These are phyloP conservation scores for Suillus tomentosus DNA, from an alignment of 768 basidiomycete species.

Conservation along the genomic window DNA sequence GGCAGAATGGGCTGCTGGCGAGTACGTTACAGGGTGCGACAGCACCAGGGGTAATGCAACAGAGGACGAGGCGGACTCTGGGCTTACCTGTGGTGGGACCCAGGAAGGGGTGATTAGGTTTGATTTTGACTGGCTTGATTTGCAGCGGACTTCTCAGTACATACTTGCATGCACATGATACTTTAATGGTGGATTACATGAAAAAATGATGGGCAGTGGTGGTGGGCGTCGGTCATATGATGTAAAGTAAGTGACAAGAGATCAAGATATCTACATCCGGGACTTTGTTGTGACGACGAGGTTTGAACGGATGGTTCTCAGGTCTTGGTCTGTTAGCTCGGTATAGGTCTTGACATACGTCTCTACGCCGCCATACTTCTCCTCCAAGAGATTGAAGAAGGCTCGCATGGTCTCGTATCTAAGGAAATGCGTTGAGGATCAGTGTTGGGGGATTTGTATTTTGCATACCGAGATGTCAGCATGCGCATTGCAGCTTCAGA, in stretches of 20 bases:
- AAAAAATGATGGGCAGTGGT: background rate
- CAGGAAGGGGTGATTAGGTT: conserved; percentile 22
- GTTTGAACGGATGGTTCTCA: conserved; percentile 58
- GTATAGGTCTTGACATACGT: conserved; percentile 58
- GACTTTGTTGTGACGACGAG: conserved; percentile 43
- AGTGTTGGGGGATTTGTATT: background rate
- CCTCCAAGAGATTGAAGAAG: conserved; percentile 59
- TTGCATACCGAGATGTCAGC: conserved; percentile 71
- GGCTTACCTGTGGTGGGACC: conserved; percentile 40
- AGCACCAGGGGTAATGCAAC: conserved; percentile 28
- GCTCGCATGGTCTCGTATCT: conserved; percentile 80
- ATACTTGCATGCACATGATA: conserved; percentile 7
- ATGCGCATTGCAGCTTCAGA: conserved; percentile 79
- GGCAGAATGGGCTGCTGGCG: conserved; percentile 47
- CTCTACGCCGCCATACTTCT: conserved; percentile 70
- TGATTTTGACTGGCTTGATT: background rate
- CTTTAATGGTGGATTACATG: conserved; percentile 3
- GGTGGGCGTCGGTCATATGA: background rate
- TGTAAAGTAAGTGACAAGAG: background rate
- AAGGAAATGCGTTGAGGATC: background rate
- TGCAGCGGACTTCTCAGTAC: background rate
- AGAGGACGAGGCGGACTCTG: conserved; percentile 44
- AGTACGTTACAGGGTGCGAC: conserved; percentile 36
- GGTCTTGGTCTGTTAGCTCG: conserved; percentile 64
- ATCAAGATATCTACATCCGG: conserved; percentile 26